Evolutionary conservation across 768 basidiomycete species (phyloP), one percentile per base, ranked within the genome.

Genomic region (Suillus clintonianus): DNA sequence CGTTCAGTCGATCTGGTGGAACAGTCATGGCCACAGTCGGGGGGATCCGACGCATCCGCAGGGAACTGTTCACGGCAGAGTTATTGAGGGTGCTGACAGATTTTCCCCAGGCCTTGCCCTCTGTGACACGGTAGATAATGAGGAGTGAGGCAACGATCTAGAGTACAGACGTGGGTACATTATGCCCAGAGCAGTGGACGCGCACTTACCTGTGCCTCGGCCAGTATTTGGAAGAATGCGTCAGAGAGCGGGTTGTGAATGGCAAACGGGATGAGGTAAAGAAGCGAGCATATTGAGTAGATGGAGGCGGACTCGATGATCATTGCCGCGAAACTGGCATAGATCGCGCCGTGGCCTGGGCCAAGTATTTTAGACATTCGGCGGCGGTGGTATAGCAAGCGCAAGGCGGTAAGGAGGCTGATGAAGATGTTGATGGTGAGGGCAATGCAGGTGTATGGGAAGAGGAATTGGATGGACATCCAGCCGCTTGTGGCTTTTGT

Each of bases 111-210:
- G 81, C 82, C 27, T 77, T 75, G 19, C 82, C 83, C 62, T 81
- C 74, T 1, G 81, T 80, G 19, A 83, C 73, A n/a, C 82, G 79
- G 48, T 79, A 80, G 39, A 82, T 82, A 62, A 84, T 83, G 22
- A 83, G 74, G 64, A 82, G 80, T 0, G 79, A 78, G 10, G 83
- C 81, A 41, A 82, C 78, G 72, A 81, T 76, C 82, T 83, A 65
- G 3, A 13, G 24, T 47, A 42, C 42, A 34, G 59, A 39, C 15
- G 54, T 42, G 11, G 22, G 19, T 47, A 45, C 45, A 15, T 11
- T 59, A 32, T 7, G 14, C 60, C 11, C 15, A 7, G 1, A 15
- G 5, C 8, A 34, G 43, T 43, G 42, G 41, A 32, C 19, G 39
- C 34, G 9, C 47, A 45, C 48, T 63, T 36, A 75, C 74, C 70